Base-by-base conservation (phyloP, 2,329 filamentous ascomycete genomes). In the Monosporascus cannonballus region DNA sequence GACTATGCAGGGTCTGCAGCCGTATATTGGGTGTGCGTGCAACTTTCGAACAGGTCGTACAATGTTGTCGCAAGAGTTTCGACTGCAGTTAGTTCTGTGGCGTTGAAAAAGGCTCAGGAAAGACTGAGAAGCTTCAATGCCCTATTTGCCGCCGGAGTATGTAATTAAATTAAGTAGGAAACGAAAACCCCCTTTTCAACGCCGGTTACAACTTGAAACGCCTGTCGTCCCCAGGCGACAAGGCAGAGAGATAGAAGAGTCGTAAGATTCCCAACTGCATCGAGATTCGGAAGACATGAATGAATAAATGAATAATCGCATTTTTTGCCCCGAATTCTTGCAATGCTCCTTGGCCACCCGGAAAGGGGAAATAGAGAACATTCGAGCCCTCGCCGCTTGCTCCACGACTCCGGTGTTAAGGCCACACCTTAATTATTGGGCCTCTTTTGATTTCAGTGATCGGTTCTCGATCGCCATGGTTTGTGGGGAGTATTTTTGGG, bases 391-490 rank as follows among this genome's bases (percentile, higher is more conserved):
- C 27, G n/a, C 18, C 11, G 27, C 20, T n/a, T 18, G 24, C 36
- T 6, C 27, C 18, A 24, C 42, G 27, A 24, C 17, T 30, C 17
- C 27, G 30, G 22, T 3, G 18, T 25, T 15, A 15, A 11, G 20
- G n/a, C 24, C n/a, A 18, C 8, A 15, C 20, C 25, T 46, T 9
- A n/a, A n/a, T 47, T n/a, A 9, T 46, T 20, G 30, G 50, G 34
- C 11, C 51, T 48, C 38, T 22, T 22, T 15, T 18, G 41, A 52
- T 57, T 57, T 49, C 45, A 37, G 41, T 39, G 53, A 57, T 53
- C 46, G 49, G 51, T 50, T 51, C 54, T 55, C 59, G 60, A 62
- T 62, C 59, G 38, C 54, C 4, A 34, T 49, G 48, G 51, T n/a
- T 42, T 30, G 51, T 57, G 53, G 55, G 47, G 50, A 41, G 36